Evolutionary conservation across 2,329 filamentous ascomycete species (phyloP), one percentile per base, ranked within the genome.

Genomic region (Penicillium sclerotiorum): DNA sequence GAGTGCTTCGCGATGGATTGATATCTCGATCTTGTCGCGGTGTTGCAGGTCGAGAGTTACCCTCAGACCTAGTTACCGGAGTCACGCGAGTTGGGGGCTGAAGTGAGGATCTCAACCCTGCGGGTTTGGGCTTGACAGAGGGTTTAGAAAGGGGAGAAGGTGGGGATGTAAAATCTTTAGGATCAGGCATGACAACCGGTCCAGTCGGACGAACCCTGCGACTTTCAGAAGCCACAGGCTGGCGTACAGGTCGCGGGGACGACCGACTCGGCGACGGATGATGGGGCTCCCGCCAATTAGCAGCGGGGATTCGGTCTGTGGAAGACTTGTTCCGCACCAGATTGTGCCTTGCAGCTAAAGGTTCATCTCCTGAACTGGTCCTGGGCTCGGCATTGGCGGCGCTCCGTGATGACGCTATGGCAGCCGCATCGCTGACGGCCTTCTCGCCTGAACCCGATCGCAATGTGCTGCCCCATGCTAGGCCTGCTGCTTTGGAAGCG

Each of bases 401-500:
- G 39, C 55, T 65, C 22, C 60, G 55, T 5, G 64, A 60, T n/a
- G 67, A 68, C 11, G 66, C 64, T 11, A 53, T 60, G 12, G 64
- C 33, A 4, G 65, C 61, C 8, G 63, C 61, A 47, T 68, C 64
- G 38, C 58, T 64, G 15, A 61, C 56, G 7, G 57, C 55, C 53
- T 62, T 66, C 8, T 64, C 61, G 6, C 60, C 57, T 20, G 59
- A 63, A 1, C 59, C 51, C 9, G 63, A 43, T 6, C 59, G 63
- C 23, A 66, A 63, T 15, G 67, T 63, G 61, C 72, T 66, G 53
- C 74, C 59, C 82, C 83, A 87, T n/a, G 83, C 83, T 50, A 85
- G 75, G 3, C 82, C 82, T 2, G 84, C 84, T 3, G 84, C 84
- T 59, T 81, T 83, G 15, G 83, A 81, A 17, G 83, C 82, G 50